Evolutionary conservation across 495 filamentous ascomycete species (phyloP), one percentile per base, ranked within the genome.

Genomic region (Aspergillus baeticus): DNA sequence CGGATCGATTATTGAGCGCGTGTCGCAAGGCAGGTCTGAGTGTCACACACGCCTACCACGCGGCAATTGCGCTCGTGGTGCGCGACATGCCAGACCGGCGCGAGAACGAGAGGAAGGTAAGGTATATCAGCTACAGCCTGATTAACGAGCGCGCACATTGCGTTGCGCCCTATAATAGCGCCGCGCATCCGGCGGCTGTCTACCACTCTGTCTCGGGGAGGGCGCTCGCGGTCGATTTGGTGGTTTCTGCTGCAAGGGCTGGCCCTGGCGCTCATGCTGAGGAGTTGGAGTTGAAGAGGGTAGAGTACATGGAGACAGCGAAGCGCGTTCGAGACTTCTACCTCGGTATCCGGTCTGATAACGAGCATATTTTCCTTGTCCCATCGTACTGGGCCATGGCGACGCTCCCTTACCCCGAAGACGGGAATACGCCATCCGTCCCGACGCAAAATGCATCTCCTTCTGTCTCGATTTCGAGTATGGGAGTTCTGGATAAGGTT

Each of bases 381-480:
- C 67, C 65, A 3, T 51, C 54, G 0, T 68, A 69, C 31, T 72
- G 63, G 66, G 55, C 53, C 0, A 58, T 63, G 6, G 18, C 34
- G 7, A 72, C 59, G 0, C 49, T 58, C 1, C 36, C 64, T 0
- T 62, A 61, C 34, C 67, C 66, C 0, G 44, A 48, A 6, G 60
- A 59, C 26, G 52, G n/a, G n/a, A n/a, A 57, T 8, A 23, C 36
- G 1, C 57, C 64, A 1, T 46, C 60, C 1, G 51, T 75, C 11
- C 75, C 73, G 6, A 20, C 44, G 22, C 69, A 59, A 2, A 68
- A 70, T 15, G 21, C 23, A 7, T 51, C 59, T 2, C 70, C 73
- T 1, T 71, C 73, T 0, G 70, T 65, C 0, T 75, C 72, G 2
- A 64, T 78, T 17, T 75, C 74, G 1, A 77, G 74, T 29, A 60